These are phyloP conservation scores for Musa acuminata DNA, from an alignment of 176 grass and related monocot genomes.

Conservation along the genomic window DNA sequence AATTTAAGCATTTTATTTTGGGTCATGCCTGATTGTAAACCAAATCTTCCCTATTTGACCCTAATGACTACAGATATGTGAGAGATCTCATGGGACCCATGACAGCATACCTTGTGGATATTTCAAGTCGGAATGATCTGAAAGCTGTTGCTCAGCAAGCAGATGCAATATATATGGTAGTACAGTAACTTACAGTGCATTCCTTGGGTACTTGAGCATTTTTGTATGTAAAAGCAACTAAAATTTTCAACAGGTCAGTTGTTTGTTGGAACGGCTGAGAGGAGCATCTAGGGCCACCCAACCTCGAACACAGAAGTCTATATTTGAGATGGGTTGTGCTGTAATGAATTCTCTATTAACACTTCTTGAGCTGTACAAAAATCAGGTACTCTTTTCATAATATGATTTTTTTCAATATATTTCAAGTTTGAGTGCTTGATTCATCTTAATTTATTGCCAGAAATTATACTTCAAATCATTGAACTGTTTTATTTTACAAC, in stretches of 20 bases:
- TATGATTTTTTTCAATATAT: constrained; percentile 8
- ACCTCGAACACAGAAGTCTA: constrained; percentile 76
- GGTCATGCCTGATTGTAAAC: constrained; percentile 1
- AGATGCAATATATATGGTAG: constrained; percentile 86
- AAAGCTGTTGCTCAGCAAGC: constrained; percentile 85
- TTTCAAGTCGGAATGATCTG: constrained; percentile 68
- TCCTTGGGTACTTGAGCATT: constrained; percentile 22
- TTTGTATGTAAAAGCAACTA: constrained; percentile 24
- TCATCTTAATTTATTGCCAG: not conserved
- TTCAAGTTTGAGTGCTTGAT: constrained; percentile 8
- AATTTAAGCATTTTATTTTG: constrained; percentile 25
- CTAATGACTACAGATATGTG: constrained; percentile 45
- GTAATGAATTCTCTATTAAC: constrained; percentile 83
- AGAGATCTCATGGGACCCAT: constrained; percentile 93
- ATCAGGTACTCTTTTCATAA: constrained; percentile 44
- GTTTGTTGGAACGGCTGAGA: constrained; percentile 87
- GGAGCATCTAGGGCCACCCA: constrained; percentile 90
- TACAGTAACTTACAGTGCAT: not conserved
- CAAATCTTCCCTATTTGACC: not conserved
- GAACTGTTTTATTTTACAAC: not conserved
- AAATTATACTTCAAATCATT: constrained; percentile 3
- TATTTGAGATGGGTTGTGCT: constrained; percentile 83
- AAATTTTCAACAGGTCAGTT: constrained; percentile 59
- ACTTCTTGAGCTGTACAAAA: constrained; percentile 85
- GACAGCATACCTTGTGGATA: constrained; percentile 65